Evolutionary conservation across 2,329 filamentous ascomycete genomes (phyloP).

Genomic region (Aspergillus fumigatus): DNA sequence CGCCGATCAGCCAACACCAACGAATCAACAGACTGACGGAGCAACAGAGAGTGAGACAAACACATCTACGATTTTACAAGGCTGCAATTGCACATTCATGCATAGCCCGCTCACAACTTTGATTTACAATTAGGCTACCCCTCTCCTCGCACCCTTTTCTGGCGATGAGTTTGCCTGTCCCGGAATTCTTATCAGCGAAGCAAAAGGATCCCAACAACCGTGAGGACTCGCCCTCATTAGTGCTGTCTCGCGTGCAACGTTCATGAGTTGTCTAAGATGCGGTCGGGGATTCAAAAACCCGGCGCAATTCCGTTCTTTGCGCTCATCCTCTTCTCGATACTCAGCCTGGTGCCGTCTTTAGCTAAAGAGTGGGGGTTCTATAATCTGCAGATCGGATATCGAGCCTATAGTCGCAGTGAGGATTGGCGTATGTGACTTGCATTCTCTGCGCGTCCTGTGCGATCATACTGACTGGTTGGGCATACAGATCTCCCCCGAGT

Average conservation of each 20-base stretch:
- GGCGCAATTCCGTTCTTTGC: slow-evolving; percentile 31
- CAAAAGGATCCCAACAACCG: neutral
- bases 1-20: slow-evolving; percentile 6
- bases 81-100: neutral
- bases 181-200: neutral
- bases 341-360: slow-evolving; percentile 31
- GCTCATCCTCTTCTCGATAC: slow-evolving; percentile 29
- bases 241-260: slow-evolving; percentile 6
- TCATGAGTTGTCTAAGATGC: slow-evolving; percentile 26
- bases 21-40: neutral
- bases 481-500: slow-evolving; percentile 23
- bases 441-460: neutral
- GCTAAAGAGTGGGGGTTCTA: slow-evolving; percentile 26
- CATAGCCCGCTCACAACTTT: slow-evolving; percentile 2
- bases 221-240: slow-evolving; percentile 1
- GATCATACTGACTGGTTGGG: neutral
- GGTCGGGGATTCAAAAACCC: slow-evolving; percentile 30
- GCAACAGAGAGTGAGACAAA: neutral
- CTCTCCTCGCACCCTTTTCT: neutral
- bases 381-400: slow-evolving; percentile 25
- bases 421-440: slow-evolving; percentile 23
- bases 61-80: neutral
- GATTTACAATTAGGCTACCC: neutral
- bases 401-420: slow-evolving; percentile 18
- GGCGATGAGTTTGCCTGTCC: slow-evolving; percentile 14